These are phyloP conservation scores for Saccharomycopsis sp. DNA, from an alignment of 805 yeast genomes.

Conservation along the genomic window DNA sequence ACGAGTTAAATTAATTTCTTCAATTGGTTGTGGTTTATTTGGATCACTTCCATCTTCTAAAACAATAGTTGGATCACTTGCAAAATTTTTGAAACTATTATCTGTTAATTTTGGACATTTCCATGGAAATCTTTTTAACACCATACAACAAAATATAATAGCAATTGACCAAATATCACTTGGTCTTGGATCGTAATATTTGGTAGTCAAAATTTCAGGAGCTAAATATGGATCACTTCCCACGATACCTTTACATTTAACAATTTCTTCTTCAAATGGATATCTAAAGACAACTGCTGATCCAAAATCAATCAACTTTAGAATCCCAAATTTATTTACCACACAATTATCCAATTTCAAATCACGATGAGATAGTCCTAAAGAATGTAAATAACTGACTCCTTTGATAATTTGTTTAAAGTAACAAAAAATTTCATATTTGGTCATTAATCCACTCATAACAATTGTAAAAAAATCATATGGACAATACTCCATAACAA, in stretches of 20 bases:
- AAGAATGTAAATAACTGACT: slow-evolving; percentile 59
- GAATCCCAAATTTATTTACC: slow-evolving; percentile 60
- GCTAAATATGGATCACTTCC: slow-evolving; percentile 85
- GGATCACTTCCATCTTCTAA: slow-evolving; percentile 40
- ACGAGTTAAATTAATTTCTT: slow-evolving; percentile 6
- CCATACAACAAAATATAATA: slow-evolving; percentile 80
- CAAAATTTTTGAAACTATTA: slow-evolving; percentile 57
- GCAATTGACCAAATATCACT: slow-evolving; percentile 83
- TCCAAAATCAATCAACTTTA: slow-evolving; percentile 76
- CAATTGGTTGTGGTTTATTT: slow-evolving; percentile 16
- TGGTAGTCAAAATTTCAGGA: slow-evolving; percentile 57
- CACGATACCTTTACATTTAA: slow-evolving; percentile 64
- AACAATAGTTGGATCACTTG: slow-evolving; percentile 38
- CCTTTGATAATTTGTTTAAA: slow-evolving; percentile 67
- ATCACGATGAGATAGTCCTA: slow-evolving; percentile 79
- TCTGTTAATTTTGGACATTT: slow-evolving; percentile 66
- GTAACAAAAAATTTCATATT: slow-evolving; percentile 76
- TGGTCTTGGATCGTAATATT: slow-evolving; percentile 62
- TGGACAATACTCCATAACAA: slow-evolving; percentile 82
- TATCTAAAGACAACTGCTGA: slow-evolving; percentile 74
- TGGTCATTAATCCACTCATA: slow-evolving; percentile 75
- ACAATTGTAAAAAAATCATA: slow-evolving; percentile 79
- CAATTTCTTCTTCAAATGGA: slow-evolving; percentile 54
- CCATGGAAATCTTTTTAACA: slow-evolving; percentile 80
- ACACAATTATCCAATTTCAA: slow-evolving; percentile 78